Conservation (phyloP, 352 stramenopile genomes). For the Globisporangium splendens region DNA sequence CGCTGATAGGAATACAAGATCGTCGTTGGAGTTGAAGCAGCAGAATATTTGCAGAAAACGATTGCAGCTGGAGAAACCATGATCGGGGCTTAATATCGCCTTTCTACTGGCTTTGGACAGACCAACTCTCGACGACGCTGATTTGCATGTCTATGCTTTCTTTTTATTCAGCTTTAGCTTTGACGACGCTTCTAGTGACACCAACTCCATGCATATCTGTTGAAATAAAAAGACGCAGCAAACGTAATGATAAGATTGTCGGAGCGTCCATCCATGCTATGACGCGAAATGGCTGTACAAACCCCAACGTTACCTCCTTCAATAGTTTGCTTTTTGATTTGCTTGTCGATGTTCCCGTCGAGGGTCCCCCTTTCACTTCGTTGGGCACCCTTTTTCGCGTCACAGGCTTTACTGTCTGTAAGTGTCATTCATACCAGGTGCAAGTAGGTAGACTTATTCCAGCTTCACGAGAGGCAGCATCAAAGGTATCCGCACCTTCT, state of each 20-base stretch:
- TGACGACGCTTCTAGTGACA: slow-evolving; percentile 15
- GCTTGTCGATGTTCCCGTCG: slow-evolving; percentile 1
- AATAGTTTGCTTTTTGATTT: slow-evolving; percentile 14
- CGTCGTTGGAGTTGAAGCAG: slow-evolving; percentile 30
- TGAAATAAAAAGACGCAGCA: not conserved
- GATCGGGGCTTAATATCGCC: not conserved
- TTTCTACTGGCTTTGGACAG: not conserved
- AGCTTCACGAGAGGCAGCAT: no score
- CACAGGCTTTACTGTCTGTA: slow-evolving; percentile 2
- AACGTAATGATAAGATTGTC: not conserved
- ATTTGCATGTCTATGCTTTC: slow-evolving; percentile 3
- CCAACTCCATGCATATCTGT: slow-evolving; percentile 19
- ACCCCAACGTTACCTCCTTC: slow-evolving; percentile 8
- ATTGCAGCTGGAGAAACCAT: slow-evolving; percentile 28
- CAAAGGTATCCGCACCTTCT: slow-evolving; percentile 3
- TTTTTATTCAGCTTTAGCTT: slow-evolving; percentile 8
- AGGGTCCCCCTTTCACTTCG: not conserved
- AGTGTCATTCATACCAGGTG: not conserved
- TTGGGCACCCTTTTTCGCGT: slow-evolving; percentile 1
- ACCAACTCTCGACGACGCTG: no score
- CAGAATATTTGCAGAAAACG: slow-evolving; percentile 30
- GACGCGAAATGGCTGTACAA: no score
- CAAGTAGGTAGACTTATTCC: not conserved
- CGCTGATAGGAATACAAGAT: slow-evolving; percentile 38
- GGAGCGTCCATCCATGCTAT: not conserved